Base-by-base conservation (phyloP, 805 yeast species). In the Candida khao-thaluensis region DNA sequence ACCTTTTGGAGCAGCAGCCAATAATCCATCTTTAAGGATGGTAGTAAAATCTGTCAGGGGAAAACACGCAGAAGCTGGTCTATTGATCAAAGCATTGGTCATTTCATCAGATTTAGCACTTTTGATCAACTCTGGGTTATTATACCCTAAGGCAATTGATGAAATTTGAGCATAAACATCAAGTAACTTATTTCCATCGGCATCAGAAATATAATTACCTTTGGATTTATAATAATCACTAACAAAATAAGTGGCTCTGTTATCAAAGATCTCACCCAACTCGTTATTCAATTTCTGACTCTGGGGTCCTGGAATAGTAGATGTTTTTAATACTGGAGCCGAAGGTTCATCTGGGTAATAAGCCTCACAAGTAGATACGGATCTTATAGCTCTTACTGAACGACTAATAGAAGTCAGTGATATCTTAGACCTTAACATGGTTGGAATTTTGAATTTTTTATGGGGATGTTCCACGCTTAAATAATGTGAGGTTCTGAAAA, bases 1-100 rank as follows among this genome's bases (percentile, higher is more conserved):
- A 9, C 85, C 85, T 39, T 74, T 70, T 39, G 86, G 87, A 25
- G 86, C 85, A 37, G 79, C 82, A 17, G 78, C 73, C 47, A 81
- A 63, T 30, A 80, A 63, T 10, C 76, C 74, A 14, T 74, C 72
- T 31, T 64, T 57, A 48, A 80, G 59, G 17, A 78, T 71, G 9
- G 63, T 54, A 32, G 68, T 62, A 52, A 78, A 74, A 50, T 79
- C 79, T n/a, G 67, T 64, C 12, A 77, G 71, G 8, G 73, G 72
- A 47, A 66, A 67, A 39, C 72, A 66, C 7, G 71, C 73, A 56
- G 66, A 63, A 1, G 73, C 72, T 1, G 73, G 73, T 40, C 73
- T 55, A 50, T 69, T 66, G 27, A 66, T 54, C 40, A 69, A 52
- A 5, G 74, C 69, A 38, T 56, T 59, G 37, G 62, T 57, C 74